These are phyloP conservation scores for Hygrocybe punicea DNA, from an alignment of 768 basidiomycete genomes.

Conservation along the genomic window DNA sequence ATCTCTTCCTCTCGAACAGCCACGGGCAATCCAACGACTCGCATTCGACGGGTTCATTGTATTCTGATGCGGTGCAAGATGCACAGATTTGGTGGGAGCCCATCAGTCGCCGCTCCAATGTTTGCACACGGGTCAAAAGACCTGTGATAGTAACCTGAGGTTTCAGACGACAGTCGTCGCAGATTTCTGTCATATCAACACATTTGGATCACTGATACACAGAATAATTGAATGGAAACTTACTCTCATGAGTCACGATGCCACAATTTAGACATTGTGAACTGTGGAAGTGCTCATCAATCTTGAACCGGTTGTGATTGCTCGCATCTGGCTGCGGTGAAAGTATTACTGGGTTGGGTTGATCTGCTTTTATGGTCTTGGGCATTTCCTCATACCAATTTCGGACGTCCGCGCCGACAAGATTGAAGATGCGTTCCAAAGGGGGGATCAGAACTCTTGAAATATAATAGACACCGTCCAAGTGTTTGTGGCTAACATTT, in stretches of 20 bases:
- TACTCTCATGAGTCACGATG: conserved; percentile 52
- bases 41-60: conserved; percentile 63
- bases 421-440: conserved; percentile 83
- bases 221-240: conserved; percentile 4
- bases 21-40: conserved; percentile 85
- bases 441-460: conserved; percentile 83
- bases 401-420: conserved; percentile 83
- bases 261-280: conserved; percentile 71
- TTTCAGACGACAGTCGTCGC: conserved; percentile 52
- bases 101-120: conserved; percentile 51
- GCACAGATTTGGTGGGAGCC: conserved; percentile 68
- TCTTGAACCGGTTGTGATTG: conserved; percentile 44
- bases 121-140: conserved; percentile 52
- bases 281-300: conserved; percentile 74
- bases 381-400: conserved; percentile 91
- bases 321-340: conserved; percentile 26
- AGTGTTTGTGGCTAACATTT: conserved; percentile 52
- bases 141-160: conserved; percentile 54
- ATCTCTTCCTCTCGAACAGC: conserved; percentile 68
- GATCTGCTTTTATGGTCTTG: conserved; percentile 32
- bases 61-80: conserved; percentile 59
- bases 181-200: conserved; percentile 49
- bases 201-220: background rate
- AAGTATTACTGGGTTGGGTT: conserved; percentile 33
- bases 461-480: conserved; percentile 93